Base-by-base conservation (phyloP, 768 basidiomycete species). In the Suillus tomentosus region DNA sequence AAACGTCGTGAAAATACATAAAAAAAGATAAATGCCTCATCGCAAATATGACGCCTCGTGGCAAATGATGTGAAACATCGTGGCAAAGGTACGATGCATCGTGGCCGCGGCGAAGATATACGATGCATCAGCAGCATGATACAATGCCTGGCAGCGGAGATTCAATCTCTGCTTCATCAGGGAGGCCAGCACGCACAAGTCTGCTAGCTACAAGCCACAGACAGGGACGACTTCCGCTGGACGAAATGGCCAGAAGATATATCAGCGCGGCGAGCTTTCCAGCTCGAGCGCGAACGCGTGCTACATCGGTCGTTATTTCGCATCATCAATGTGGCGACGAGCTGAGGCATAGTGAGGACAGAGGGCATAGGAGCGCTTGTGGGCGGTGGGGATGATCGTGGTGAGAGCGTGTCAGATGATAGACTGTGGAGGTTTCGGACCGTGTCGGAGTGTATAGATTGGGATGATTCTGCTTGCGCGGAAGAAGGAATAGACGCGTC, bases 291-390 rank as follows among this genome's bases (percentile, higher is more conserved):
- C 19, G 54, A 10, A 15, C 69, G 67, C 47, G 58, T n/a, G 55
- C 67, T 65, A 27, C 65, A 58, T 55, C 66, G 67, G 22, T 77
- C 74, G 50, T 51, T 72, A 59, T 72, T 48, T 27, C 71, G 70
- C 53, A 76, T 70, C 1, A 66, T 73, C 19, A 76, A 69, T 9
- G 71, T 68, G 24, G 74, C 74, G 19, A 76, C 74, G 15, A 76
- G 74, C 57, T 76, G 74, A 0, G 76, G 69, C 61, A 76, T 73
- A 2, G 76, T 68, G 69, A 76, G 67, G 36, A 69, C 67, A 53
- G 66, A 61, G 27, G 60, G 47, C 14, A 60, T 42, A 13, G 60
- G 40, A 62, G 34, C 56, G 73, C 9, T 59, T 34, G 22, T 61
- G 64, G 48, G 48, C 39, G 64, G 37, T 65, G 65, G 59, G 14